phyloP scores from a whole-genome alignment of 345 rosid species.

The Citrus reticulata region DNA sequence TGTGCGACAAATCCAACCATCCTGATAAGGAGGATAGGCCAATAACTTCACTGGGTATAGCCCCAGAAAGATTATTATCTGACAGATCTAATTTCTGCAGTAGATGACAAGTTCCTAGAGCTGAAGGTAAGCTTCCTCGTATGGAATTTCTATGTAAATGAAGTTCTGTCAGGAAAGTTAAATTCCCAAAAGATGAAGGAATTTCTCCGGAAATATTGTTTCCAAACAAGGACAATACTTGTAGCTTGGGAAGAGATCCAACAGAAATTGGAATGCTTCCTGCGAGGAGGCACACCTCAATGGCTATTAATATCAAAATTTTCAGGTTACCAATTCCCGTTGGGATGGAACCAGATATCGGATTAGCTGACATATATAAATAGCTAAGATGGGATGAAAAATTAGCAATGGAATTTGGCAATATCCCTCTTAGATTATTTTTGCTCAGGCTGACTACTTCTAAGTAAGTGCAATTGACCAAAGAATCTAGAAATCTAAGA shows the following conservation, averaged over 20 bases:
- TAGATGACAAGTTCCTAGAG: constrained; percentile 22
- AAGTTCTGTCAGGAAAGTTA: constrained; percentile 28
- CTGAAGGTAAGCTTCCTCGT: constrained; percentile 35
- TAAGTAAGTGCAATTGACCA: constrained; percentile 27
- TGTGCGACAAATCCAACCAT: constrained; percentile 17
- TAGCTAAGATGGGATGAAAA: constrained; percentile 17
- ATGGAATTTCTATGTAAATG: constrained; percentile 19
- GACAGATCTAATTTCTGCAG: constrained; percentile 20
- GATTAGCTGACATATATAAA: constrained; percentile 22
- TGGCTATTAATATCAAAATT: constrained; percentile 7
- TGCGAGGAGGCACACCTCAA: constrained; percentile 19
- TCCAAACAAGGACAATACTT: constrained; percentile 22
- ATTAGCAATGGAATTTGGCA: constrained; percentile 20
- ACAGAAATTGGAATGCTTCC: constrained; percentile 24
- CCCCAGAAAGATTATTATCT: constrained; percentile 5
- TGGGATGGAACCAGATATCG: constrained; percentile 17
- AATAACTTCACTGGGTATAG: constrained; percentile 18
- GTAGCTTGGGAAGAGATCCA: constrained; percentile 18
- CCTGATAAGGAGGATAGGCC: constrained; percentile 22
- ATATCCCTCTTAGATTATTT: constrained; percentile 16
- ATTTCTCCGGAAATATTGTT: constrained; percentile 38
- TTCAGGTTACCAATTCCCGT: constrained; percentile 5
- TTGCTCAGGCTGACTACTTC: constrained; percentile 16
- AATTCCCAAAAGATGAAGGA: constrained; percentile 38
- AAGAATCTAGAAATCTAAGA: constrained; percentile 21